Evolutionary conservation across 208 protist genomes (phyloP), one percentile per base, ranked within the genome.

Genomic region (Phytomonas sp.): DNA sequence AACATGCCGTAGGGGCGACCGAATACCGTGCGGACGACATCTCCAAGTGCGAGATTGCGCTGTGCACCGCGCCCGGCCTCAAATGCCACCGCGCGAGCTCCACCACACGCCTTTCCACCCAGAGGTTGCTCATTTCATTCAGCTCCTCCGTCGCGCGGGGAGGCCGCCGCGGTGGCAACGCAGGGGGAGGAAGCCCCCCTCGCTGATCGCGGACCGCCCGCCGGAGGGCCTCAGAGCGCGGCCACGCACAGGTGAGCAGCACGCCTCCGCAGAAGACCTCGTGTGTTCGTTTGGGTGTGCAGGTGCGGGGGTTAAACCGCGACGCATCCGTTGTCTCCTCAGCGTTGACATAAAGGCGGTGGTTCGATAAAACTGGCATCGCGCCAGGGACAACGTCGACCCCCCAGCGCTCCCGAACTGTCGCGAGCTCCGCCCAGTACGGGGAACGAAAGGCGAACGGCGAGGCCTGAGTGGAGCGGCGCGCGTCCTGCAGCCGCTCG

Each of bases 281-380:
- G 17, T 81, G 78, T 43, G 28, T 15, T 0, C 71, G 65, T 46
- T 76, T 65, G 13, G 80, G 74, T 0, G 75, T 67, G 62, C 83
- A 88, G 15, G 77, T 80, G 5, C 15, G 23, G 0, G 74, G 34
- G 17, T 65, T 79, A 66, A 88, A 88, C 32, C 66, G 40, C 0
- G 83, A 84, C 0, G 83, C 83, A 40, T 88, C 73, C 1, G 73
- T 83, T n/a, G 83, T 88, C 70, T 88, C 75, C 67, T 89, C 80
- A 0, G 80, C 83, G 62, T 89, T 86, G 26, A 89, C 73, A 31
- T 72, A 84, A 26, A 23, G 26, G 29, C 51, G 20, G 20, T 43
- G 60, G 29, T 70, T 8, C 30, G 71, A 4, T 0, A 11, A 26
- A 32, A 82, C 71, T 51, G 75, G 77, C 26, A 67, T 63, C 33